Evolutionary conservation across 495 filamentous ascomycete species (phyloP), one percentile per base, ranked within the genome.

Genomic region (Lichenothelia convexa): DNA sequence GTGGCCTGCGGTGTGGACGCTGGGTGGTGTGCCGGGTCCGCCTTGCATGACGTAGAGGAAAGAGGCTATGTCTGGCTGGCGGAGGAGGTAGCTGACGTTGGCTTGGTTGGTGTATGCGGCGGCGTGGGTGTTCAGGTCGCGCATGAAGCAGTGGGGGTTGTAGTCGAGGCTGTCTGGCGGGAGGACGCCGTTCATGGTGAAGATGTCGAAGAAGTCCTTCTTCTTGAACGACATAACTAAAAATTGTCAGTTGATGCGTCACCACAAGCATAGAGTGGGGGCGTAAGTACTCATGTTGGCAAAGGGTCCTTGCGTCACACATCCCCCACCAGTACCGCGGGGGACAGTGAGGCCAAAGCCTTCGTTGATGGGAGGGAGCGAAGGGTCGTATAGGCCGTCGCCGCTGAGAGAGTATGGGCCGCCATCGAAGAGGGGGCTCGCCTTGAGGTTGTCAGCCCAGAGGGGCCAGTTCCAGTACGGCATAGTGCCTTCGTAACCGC

Each of bases 121-220:
- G 16, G 63, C 45, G 4, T 47, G 55, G 6, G 61, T 50, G 36
- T 65, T 68, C 38, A 85, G 55, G 45, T 81, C 78, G 8, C 80
- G 70, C 20, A 56, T 64, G 34, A 84, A 52, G 42, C 79, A 80
- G 35, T 75, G 68, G 1, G 70, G 74, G 54, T 75, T 75, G 48
- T 68, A 66, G 35, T 46, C 50, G 5, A 55, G 39, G 23, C 50
- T 52, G 23, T 30, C 34, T 0, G 45, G 37, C 26, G 40, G 32
- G 17, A 46, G 45, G 35, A n/a, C n/a, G n/a, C n/a, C n/a, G n/a
- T n/a, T n/a, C n/a, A n/a, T n/a, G n/a, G n/a, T n/a, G 18, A 15
- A 43, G 29, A 41, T 44, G 31, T 26, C 18, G 32, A 7, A n/a
- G 32, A n/a, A n/a, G n/a, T n/a, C n/a, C n/a, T n/a, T n/a, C n/a